Base-by-base conservation (phyloP, 2,329 filamentous ascomycete species). In the Pseudomassariella vexata region DNA sequence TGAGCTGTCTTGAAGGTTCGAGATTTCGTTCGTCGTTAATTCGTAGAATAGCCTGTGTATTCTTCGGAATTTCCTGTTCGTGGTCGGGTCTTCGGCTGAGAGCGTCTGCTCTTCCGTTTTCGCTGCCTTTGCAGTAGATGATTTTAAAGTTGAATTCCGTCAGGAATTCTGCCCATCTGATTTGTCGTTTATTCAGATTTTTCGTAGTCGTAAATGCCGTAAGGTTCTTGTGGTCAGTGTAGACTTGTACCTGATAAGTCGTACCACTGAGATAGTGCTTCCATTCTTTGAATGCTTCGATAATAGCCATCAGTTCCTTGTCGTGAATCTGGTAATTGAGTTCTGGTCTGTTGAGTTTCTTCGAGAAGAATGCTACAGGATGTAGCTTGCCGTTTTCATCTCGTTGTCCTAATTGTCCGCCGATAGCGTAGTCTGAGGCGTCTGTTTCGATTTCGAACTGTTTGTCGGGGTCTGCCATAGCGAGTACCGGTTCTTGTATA, bases 281-380 rank as follows among this genome's bases (percentile, higher is more conserved):
- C 20, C 41, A 52, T 41, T 49, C 34, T 17, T 51, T 47, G 36
- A 50, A 45, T 14, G 24, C 17, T 28, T 47, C 40, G 26, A 48
- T 30, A 17, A 52, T 50, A 6, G 25, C 22, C 11, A 49, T 28
- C 16, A 52, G 42, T 42, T 47, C 36, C 30, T 49, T 46, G 29
- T 48, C 32, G 26, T 49, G 42, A 7, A 47, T 47, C 16, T 20
- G 12, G 19, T 51, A 50, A 11, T 52, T 50, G 21, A 47, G 22
- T 37, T 50, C 19, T 36, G 31, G 9, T 25, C 9, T 35, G 29
- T 44, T n/a, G n/a, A n/a, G n/a, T n/a, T n/a, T n/a, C n/a, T n/a
- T n/a, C n/a, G n/a, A n/a, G n/a, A n/a, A n/a, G 16, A 36, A 42
- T 20, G 38, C 33, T 17, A 30, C 20, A 26, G 29, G 28, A 21